phyloP scores from a whole-genome alignment of 176 grass and related monocot genomes.

The Triticum monococcum region DNA sequence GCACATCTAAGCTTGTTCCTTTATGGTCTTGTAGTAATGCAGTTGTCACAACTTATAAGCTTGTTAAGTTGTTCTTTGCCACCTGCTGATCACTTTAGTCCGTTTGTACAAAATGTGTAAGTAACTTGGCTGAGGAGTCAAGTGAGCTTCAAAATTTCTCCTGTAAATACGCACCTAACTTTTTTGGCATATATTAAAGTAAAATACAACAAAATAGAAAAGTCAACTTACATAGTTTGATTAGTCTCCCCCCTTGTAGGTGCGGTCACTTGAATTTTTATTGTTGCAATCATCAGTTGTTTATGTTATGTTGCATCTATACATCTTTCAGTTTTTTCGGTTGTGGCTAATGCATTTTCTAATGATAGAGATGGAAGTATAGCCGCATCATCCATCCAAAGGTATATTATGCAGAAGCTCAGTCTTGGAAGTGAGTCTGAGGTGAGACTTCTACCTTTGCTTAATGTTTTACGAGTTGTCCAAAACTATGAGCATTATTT shows the following conservation, averaged over 20 bases:
- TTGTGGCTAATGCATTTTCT: slow-evolving; percentile 26
- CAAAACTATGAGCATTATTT: background rate
- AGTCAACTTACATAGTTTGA: slow-evolving; percentile 1
- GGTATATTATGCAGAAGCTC: slow-evolving; percentile 81
- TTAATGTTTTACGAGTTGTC: background rate
- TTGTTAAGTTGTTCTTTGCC: background rate
- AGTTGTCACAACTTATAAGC: background rate
- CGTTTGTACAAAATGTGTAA: slow-evolving; percentile 13
- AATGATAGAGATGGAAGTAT: slow-evolving; percentile 70
- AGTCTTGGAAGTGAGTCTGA: slow-evolving; percentile 64
- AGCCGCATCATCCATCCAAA: slow-evolving; percentile 73
- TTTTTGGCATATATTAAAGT: background rate
- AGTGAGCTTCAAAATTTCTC: slow-evolving; percentile 12
- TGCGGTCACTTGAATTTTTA: background rate
- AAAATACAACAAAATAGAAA: background rate
- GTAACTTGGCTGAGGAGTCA: background rate
- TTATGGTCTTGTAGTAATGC: background rate
- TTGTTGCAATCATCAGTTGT: background rate
- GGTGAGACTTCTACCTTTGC: slow-evolving; percentile 41
- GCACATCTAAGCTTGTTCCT: background rate
- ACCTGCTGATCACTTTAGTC: background rate
- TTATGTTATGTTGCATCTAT: slow-evolving; percentile 23
- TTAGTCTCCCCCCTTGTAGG: background rate
- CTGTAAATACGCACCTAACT: background rate
- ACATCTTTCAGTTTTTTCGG: slow-evolving; percentile 8